Base-by-base conservation (phyloP, 2,329 filamentous ascomycete genomes). In the Colletotrichum sp. region DNA sequence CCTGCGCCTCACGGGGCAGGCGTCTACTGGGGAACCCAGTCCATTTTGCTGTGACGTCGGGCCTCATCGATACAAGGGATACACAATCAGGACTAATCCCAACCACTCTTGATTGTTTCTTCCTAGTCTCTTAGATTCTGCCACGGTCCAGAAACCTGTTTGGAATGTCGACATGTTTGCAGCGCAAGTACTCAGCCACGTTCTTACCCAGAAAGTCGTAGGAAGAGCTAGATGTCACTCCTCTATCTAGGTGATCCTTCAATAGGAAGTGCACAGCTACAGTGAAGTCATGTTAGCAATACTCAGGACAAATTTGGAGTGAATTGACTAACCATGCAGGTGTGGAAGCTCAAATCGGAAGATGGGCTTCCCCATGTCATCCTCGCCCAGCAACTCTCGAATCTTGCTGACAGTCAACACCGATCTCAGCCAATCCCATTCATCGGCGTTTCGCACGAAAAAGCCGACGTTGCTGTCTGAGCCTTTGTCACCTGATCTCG, bases 301-400 rank as follows among this genome's bases (percentile, higher is more conserved):
- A 13, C 5, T 5, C 7, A 3, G 15, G 5, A 13, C 10, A 16
- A 32, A 6, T 7, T 28, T n/a, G 9, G 18, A 16, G 30, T 10
- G 12, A 32, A 9, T 9, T n/a, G 6, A 68, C 77, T 64, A 6
- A 78, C 71, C 73, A 52, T 59, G 52, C 8, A 70, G 68, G 28
- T 72, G 65, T 8, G 87, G 84, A 28, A 89, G 81, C 80, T 89
- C 88, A 34, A 88, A 87, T 1, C 88, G 82, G 64, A 89, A 88
- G 52, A 89, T 83, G 26, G 82, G 80, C 69, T 84, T 80, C 2
- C 80, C 80, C 30, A 81, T 81, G 71, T 85, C 82, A 79, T 87
- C 85, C 32, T 85, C 82, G 1, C 83, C 86, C 39, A 87, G 79
- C 4, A 87, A 73, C 30, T 81, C 80, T 30, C 84, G 81, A 59